phyloP scores from a whole-genome alignment of 2,329 filamentous ascomycete genomes.

The Xylaria sp. region DNA sequence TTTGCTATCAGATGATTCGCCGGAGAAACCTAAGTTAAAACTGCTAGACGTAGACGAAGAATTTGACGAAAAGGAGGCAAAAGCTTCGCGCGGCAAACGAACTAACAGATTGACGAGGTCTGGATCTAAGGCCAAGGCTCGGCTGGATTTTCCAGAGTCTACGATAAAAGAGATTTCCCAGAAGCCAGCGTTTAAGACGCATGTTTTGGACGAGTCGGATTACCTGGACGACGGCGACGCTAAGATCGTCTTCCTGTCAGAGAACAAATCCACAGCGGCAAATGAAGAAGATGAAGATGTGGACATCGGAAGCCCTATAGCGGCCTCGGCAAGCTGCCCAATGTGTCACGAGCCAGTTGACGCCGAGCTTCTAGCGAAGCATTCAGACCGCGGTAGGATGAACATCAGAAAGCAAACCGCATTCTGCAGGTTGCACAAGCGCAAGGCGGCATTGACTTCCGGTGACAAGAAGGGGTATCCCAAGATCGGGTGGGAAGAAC shows the following conservation, averaged over 20 bases:
- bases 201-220: constrained; percentile 29
- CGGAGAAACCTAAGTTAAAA: constrained; percentile 11
- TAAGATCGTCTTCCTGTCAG: constrained; percentile 6
- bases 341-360: constrained; percentile 68
- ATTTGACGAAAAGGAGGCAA: not conserved
- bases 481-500: constrained; percentile 65
- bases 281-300: constrained; percentile 22
- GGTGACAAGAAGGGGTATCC: constrained; percentile 66
- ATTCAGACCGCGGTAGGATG: constrained; percentile 51
- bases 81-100: not conserved
- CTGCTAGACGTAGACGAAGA: constrained; percentile 6
- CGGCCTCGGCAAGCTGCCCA: constrained; percentile 56
- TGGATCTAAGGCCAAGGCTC: constrained; percentile 7
- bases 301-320: constrained; percentile 13
- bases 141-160: constrained; percentile 7
- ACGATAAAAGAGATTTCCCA: constrained; percentile 15
- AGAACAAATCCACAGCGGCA: constrained; percentile 5
- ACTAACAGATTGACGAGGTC: constrained; percentile 1
- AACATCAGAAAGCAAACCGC: constrained; percentile 60
- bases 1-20: constrained; percentile 9
- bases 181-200: constrained; percentile 31
- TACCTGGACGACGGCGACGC: constrained; percentile 19
- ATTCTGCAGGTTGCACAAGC: constrained; percentile 68
- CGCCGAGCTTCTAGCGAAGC: constrained; percentile 54
- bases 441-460: constrained; percentile 51